Percentiles rank a stretch among this genome's conserved stretches.
Conservation (phyloP, 495 filamentous ascomycete genomes). For the Tuber umbilicatum region DNA sequence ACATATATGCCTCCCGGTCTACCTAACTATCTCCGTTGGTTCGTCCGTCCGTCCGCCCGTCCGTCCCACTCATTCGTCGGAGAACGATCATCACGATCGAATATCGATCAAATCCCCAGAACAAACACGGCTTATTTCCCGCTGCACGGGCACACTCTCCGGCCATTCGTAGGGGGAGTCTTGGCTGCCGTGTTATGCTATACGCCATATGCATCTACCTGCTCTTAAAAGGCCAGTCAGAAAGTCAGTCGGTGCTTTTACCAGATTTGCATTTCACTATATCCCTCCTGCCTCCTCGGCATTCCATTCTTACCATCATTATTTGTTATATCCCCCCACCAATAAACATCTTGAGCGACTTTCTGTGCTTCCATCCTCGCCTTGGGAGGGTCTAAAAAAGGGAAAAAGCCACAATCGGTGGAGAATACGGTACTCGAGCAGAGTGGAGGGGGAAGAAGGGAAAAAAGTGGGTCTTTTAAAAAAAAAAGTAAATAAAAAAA, state of each 20-base stretch:
- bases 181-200: background rate
- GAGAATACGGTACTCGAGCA: background rate
- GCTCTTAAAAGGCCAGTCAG: background rate
- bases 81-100: background rate
- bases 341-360: conserved; percentile 1
- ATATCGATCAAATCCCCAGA: background rate
- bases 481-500: background rate
- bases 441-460: background rate
- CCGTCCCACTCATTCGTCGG: background rate
- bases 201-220: background rate
- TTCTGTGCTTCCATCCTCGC: background rate
- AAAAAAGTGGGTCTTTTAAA: background rate
- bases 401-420: background rate
- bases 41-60: background rate
- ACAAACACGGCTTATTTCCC: background rate
- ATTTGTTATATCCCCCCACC: background rate
- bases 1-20: background rate
- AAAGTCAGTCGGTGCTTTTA: background rate
- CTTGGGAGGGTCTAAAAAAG: background rate
- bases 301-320: background rate
- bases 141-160: background rate
- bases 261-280: background rate
- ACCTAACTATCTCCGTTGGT: background rate
- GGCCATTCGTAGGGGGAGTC: background rate
- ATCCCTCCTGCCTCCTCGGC: background rate